These are phyloP conservation scores for Candida morakotiae DNA, from an alignment of 805 yeast species.

Conservation along the genomic window DNA sequence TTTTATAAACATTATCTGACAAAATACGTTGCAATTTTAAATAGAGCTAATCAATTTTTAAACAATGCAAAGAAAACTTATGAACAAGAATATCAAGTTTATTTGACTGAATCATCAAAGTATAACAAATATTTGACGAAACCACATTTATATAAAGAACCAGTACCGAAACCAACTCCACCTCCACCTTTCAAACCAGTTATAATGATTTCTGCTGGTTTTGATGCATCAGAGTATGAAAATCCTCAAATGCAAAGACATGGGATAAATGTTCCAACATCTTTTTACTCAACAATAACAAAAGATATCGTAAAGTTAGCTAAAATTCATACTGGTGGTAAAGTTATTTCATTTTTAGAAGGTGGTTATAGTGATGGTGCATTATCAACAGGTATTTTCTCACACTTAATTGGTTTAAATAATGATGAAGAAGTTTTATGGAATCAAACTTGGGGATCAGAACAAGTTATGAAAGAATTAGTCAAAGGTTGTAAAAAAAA, in stretches of 20 bases:
- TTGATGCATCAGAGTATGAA: constrained; percentile 83
- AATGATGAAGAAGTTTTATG: constrained; percentile 41
- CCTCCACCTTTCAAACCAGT: constrained; percentile 43
- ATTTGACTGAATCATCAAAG: constrained; percentile 20
- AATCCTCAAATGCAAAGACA: constrained; percentile 84
- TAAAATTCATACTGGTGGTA: constrained; percentile 56
- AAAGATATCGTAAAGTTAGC: constrained; percentile 69
- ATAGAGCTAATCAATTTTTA: constrained; percentile 65
- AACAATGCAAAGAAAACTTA: constrained; percentile 43
- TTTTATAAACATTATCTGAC: constrained; percentile 59
- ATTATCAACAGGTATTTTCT: constrained; percentile 69
- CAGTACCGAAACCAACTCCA: constrained; percentile 26
- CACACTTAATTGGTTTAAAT: constrained; percentile 72
- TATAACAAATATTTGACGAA: constrained; percentile 28
- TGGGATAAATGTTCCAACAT: constrained; percentile 75
- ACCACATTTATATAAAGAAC: constrained; percentile 25
- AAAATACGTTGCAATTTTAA: constrained; percentile 57
- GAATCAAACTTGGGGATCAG: constrained; percentile 63
- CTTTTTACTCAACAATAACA: constrained; percentile 70
- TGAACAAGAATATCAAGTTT: constrained; percentile 30
- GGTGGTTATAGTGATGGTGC: constrained; percentile 90
- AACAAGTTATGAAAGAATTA: constrained; percentile 59
- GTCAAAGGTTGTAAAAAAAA: constrained; percentile 63
- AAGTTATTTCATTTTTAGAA: constrained; percentile 65
- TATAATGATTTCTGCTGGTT: constrained; percentile 79